Conservation (phyloP, 2,329 filamentous ascomycete species). For the Neodidymelliopsis sp. region DNA sequence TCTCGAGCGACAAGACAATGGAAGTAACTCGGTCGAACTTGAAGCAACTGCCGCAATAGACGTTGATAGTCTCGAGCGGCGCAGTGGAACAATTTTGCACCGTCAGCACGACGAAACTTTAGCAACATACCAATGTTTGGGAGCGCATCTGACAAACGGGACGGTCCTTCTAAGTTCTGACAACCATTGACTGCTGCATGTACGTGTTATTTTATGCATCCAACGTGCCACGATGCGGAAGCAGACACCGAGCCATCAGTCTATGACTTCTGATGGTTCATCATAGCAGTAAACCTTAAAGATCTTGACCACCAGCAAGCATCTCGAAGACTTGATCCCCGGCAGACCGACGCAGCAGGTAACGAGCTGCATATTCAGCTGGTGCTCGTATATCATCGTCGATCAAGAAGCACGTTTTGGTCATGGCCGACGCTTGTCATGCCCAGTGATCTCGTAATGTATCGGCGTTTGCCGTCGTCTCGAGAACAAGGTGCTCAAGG, state of each 20-base stretch:
- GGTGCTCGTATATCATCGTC: background rate
- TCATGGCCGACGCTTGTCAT: background rate
- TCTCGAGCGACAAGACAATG: background rate
- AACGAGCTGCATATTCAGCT: background rate
- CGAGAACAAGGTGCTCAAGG: background rate
- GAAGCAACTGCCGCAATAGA: background rate
- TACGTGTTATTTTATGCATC: constrained; percentile 3
- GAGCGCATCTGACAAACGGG: background rate
- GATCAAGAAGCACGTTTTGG: background rate
- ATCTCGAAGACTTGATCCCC: background rate
- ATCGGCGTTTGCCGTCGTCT: constrained; percentile 1
- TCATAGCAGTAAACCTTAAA: background rate
- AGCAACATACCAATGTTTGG: background rate
- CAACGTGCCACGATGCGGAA: background rate
- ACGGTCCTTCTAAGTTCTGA: background rate
- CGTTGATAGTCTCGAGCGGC: background rate
- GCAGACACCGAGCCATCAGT: background rate
- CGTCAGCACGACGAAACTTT: background rate
- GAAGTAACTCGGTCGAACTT: background rate
- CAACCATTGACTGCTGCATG: background rate
- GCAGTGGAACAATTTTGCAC: background rate
- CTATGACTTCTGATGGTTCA: background rate
- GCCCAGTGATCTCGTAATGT: background rate
- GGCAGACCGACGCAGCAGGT: no score
- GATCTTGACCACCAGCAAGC: background rate